phyloP scores from a whole-genome alignment of 2,329 filamentous ascomycete species.

The Gaeumannomyces sp. region DNA sequence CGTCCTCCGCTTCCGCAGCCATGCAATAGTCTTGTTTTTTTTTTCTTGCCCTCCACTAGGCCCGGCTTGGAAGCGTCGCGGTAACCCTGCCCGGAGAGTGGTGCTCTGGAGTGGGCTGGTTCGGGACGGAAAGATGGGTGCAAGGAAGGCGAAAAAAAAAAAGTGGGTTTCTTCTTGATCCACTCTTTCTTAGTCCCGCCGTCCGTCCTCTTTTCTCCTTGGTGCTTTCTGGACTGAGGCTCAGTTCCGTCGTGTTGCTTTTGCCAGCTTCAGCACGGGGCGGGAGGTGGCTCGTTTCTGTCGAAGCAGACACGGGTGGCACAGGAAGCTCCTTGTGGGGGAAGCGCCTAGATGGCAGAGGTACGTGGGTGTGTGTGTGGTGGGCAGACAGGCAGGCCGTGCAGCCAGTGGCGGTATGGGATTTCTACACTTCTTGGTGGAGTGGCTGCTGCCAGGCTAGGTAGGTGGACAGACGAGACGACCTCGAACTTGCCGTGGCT shows the following conservation, averaged over 20 bases:
- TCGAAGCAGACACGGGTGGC: not conserved
- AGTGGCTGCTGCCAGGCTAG: not conserved
- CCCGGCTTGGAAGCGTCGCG: not conserved
- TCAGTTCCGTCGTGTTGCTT: not conserved
- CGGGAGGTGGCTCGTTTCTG: not conserved
- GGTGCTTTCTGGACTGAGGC: not conserved
- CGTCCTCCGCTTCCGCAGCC: slow-evolving; percentile 1
- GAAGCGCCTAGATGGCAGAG: not conserved
- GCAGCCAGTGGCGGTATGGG: not conserved
- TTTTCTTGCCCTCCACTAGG: not conserved
- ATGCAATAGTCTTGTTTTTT: not conserved
- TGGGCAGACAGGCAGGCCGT: not conserved
- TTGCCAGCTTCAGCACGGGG: not conserved
- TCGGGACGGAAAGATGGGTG: not conserved
- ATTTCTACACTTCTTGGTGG: not conserved
- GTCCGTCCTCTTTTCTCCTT: not conserved
- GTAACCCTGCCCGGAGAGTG: not conserved
- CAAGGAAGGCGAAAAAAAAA: not conserved
- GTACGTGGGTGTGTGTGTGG: not conserved
- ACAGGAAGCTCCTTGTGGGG: not conserved
- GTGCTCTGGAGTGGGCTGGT: not conserved
- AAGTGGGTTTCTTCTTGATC: not conserved
- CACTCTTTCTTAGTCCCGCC: not conserved
- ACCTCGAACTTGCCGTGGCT: not conserved
- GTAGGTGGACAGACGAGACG: not conserved